Base-by-base conservation (phyloP, 73 alveolate species). In the Blepharisma japonicum region DNA sequence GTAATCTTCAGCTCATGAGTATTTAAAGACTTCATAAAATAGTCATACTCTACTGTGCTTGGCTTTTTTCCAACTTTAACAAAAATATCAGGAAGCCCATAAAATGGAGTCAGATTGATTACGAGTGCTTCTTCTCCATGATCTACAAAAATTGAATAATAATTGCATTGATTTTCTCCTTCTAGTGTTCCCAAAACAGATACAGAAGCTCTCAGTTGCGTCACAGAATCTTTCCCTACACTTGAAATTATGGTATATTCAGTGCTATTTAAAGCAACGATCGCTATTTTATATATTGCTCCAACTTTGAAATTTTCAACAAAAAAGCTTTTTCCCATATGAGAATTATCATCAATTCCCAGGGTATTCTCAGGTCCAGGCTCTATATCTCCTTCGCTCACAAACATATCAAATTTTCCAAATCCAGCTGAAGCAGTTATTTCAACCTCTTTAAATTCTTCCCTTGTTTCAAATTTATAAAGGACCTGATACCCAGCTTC, bases 381-480 rank as follows among this genome's bases (percentile, higher is more conserved):
- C 23, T 61, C 74, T 20, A 8, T 61, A 18, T 61, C 74, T 0
- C 18, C 74, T 20, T 20, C 23, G 11, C n/a, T 9, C 2, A 61
- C 74, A 25, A 14, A 61, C 74, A 61, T 61, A 25, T 18, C 38
- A 61, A 39, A n/a, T 20, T 14, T n/a, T 9, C 74, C 74, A 18
- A 39, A 18, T 8, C 14, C 50, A 14, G 2, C 47, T 18, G 74
- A 61, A 9, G 23, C 38, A 5, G 74, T 61, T 2, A 61, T 25
- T 61, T 14, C 23, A 25, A 61, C 50, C 39, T n/a, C 23, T 8
- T 61, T 61, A 18, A 11, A 14, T 5, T 14, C 47, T 8, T 14
- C 18, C 18, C 74, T 39, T 18, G 74, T n/a, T 14, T n/a, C 23
- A 25, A 20, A 61, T 5, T 20, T 25, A 39, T 61, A 61, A 18